phyloP scores from a whole-genome alignment of 768 basidiomycete species.

The Mycena galericulata region DNA sequence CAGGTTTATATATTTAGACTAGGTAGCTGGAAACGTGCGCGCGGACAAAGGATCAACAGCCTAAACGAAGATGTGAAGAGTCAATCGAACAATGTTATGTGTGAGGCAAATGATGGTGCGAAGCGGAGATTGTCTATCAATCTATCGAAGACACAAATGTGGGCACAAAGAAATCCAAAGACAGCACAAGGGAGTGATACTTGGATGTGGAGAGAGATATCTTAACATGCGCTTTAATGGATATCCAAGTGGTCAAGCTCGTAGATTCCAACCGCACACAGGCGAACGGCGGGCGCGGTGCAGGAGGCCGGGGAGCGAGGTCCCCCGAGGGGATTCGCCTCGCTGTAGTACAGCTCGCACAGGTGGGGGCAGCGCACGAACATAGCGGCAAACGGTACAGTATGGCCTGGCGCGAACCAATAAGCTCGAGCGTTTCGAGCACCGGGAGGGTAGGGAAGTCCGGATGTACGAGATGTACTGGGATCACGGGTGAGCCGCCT shows the following conservation, averaged over 20 bases:
- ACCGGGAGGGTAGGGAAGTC: neutral
- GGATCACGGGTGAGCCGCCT: neutral
- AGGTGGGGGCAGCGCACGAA: slow-evolving; percentile 17
- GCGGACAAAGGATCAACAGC: too few species aligned
- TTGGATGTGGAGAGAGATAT: neutral
- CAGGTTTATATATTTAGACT: too few species aligned
- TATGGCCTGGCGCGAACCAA: neutral
- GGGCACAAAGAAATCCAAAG: too few species aligned
- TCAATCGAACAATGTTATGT: too few species aligned
- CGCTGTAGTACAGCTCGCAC: slow-evolving; percentile 19
- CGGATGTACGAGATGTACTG: neutral
- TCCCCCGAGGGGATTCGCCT: neutral
- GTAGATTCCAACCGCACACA: neutral
- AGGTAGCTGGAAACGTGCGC: too few species aligned
- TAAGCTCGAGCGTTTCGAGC: neutral
- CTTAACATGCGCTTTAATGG: neutral
- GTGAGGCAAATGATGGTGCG: too few species aligned
- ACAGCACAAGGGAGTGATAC: too few species aligned
- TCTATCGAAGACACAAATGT: too few species aligned
- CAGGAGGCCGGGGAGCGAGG: neutral
- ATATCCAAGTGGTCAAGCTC: neutral
- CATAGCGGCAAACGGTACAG: slow-evolving; percentile 11
- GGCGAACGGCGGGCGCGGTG: neutral
- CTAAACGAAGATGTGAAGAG: too few species aligned
- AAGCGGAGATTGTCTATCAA: too few species aligned